phyloP scores from a whole-genome alignment of 768 basidiomycete species.

The Lactifluus echinatus region DNA sequence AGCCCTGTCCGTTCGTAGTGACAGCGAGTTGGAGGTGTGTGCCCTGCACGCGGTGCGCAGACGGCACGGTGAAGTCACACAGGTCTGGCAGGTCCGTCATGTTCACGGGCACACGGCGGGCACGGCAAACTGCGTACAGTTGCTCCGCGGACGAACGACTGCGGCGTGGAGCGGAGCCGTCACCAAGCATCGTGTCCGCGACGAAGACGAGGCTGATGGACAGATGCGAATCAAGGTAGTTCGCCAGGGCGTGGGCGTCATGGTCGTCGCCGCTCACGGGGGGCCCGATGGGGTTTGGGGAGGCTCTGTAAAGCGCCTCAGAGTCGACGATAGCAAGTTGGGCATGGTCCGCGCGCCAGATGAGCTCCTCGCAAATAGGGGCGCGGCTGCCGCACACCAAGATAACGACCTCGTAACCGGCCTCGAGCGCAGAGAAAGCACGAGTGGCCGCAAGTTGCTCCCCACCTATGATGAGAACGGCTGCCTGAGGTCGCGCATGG shows the following conservation, averaged over 20 bases:
- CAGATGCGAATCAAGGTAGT: slow-evolving; percentile 33
- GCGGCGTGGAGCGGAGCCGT: slow-evolving; percentile 30
- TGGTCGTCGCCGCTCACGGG: slow-evolving; percentile 21
- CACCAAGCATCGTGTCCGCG: slow-evolving; percentile 61
- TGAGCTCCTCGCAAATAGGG: slow-evolving; percentile 60
- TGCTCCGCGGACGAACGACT: slow-evolving; percentile 44
- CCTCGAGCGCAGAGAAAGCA: slow-evolving; percentile 74
- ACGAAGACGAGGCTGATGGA: slow-evolving; percentile 58
- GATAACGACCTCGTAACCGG: slow-evolving; percentile 64
- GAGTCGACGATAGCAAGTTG: slow-evolving; percentile 56
- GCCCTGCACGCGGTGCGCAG: slow-evolving; percentile 74
- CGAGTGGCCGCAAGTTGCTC: slow-evolving; percentile 78
- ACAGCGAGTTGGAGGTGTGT: slow-evolving; percentile 68
- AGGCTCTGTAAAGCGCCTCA: slow-evolving; percentile 35
- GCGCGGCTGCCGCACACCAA: slow-evolving; percentile 41
- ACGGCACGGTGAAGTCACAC: slow-evolving; percentile 84
- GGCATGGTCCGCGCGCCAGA: slow-evolving; percentile 46
- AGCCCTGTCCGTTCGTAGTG: slow-evolving; percentile 88
- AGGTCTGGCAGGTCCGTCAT: slow-evolving; percentile 79
- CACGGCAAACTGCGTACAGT: slow-evolving; percentile 47
- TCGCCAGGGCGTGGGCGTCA: slow-evolving; percentile 40
- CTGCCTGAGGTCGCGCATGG: slow-evolving; percentile 33
- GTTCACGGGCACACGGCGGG: slow-evolving; percentile 66
- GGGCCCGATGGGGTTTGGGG: slow-evolving; percentile 19
- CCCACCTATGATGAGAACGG: slow-evolving; percentile 66